phyloP scores from a whole-genome alignment of 345 rosid species.

The Salix dunnii region DNA sequence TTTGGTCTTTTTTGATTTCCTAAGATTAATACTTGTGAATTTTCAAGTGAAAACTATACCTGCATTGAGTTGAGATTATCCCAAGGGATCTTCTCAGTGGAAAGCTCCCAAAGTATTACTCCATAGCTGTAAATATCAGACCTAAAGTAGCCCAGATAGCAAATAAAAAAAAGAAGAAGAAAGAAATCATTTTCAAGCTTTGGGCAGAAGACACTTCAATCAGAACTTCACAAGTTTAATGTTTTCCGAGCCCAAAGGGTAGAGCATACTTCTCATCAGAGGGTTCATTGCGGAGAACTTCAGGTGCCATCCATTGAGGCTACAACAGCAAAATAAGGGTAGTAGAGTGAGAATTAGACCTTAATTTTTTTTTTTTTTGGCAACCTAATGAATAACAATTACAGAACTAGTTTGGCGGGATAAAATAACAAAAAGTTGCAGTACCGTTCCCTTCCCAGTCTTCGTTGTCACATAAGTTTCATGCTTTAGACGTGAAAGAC shows the following conservation, averaged over 20 bases:
- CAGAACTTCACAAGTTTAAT: neutral
- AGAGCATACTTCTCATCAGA: slow-evolving; percentile 85
- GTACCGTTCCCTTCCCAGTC: slow-evolving; percentile 94
- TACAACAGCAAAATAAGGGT: slow-evolving; percentile 26
- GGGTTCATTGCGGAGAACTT: slow-evolving; percentile 93
- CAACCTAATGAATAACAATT: neutral
- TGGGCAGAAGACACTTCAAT: neutral
- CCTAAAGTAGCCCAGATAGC: slow-evolving; percentile 37
- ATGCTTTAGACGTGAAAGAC: slow-evolving; percentile 91
- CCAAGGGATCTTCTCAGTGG: slow-evolving; percentile 97
- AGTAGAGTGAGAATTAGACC: slow-evolving; percentile 8
- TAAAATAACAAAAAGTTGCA: slow-evolving; percentile 2
- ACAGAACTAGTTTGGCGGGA: slow-evolving; percentile 1
- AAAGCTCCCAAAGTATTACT: slow-evolving; percentile 89
- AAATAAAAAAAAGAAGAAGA: neutral
- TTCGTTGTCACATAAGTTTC: slow-evolving; percentile 70
- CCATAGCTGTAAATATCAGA: slow-evolving; percentile 97
- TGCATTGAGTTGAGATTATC: slow-evolving; percentile 93
- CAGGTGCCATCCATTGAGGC: slow-evolving; percentile 99
- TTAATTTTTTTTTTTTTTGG: neutral
- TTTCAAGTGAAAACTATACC: slow-evolving; percentile 41
- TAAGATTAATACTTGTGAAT: neutral
- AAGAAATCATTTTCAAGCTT: neutral
- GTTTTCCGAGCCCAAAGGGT: slow-evolving; percentile 10
- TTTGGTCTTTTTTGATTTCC: neutral